Base-by-base conservation (phyloP, 2,329 filamentous ascomycete species). In the Aspergillus texensis region DNA sequence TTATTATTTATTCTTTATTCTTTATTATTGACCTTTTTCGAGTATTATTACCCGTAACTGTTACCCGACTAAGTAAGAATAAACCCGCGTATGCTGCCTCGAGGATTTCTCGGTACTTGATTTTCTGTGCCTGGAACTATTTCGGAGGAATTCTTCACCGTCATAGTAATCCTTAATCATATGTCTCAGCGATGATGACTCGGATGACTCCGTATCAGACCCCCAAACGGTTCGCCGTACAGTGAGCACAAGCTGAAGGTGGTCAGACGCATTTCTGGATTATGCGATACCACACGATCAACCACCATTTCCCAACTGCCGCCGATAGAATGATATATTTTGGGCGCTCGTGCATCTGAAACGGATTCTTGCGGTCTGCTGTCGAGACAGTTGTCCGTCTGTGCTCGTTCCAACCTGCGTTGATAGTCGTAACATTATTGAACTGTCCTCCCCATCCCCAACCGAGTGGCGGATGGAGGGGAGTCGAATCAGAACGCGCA, bases 331-430 rank as follows among this genome's bases (percentile, higher is more conserved):
- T 6, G 16, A 11, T 54, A 24, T 30, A 39, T 55, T 52, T 60
- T 60, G 58, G 58, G 58, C 58, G 5, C 50, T 60, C 58, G 48
- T 60, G 58, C 58, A 60, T 53, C 58, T 43, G 34, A 50, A 50
- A 45, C 48, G 26, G 32, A 32, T 53, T 60, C 48, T 60, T 60
- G 58, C 48, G 58, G 58, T 60, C 58, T 60, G 48, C 6, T 54
- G 57, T 50, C 43, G 26, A 10, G 57, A 53, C 58, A 60, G 28
- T 36, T 60, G 48, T 54, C 34, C 26, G 48, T 43, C 46, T 12
- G 46, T 53, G 32, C 48, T 32, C 39, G 16, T 48, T 48, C 45
- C 45, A 48, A 48, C 24, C 28, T 52, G 28, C 28, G 28, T 32
- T 34, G 28, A 55, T 55, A 10, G 34, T 26, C 52, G 12, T 55